Evolutionary conservation across 352 stramenopile genomes (phyloP), one percentile per base, ranked within the genome.

Genomic region (Pythium scleroteichum): DNA sequence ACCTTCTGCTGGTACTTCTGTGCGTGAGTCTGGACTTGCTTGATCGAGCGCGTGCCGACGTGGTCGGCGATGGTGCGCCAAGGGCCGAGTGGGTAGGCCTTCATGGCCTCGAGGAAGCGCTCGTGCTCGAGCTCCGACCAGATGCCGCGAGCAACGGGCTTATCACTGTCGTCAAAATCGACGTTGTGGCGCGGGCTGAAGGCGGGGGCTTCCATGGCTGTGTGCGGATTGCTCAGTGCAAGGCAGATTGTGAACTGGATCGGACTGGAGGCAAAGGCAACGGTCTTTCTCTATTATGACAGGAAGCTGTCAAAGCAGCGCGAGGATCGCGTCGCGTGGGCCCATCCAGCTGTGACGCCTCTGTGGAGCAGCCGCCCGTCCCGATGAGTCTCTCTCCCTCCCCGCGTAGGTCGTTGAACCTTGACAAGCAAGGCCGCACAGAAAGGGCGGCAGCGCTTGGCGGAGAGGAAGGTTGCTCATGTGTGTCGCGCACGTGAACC

Each of bases 1-100:
- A 94, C 85, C 68, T 94, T 94, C 63, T 92, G 79, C 56, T 89
- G 81, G 69, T 94, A 94, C 69, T 94, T 94, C 50, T 94, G 85
- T 41, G 85, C 85, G 51, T 94, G 85, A 4, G 85, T 91, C 68
- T 91, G 85, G 53, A 92, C 79, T 53, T 94, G 85, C 66, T 89
- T 89, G 64, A 92, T 88, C 16, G 81, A 88, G 24, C 82, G 79
- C 61, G 85, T 92, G 54, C 81, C 79, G 13, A 94, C 83, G 63
- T 86, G 79, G 39, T 78, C 76, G 3, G 85, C 80, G 51, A 94
- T 91, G 16, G 74, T 77, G 40, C 77, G 80, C 85, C 85, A 94
- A 33, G 82, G 82, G 19, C 82, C 81, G 23, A 76, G 79, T 7
- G 82, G 82, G 54, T 87, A 92, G 52, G 86, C 74, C 65, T 94